These are phyloP conservation scores for Fusarium sp. DNA, from an alignment of 2,329 filamentous ascomycete genomes.

Conservation along the genomic window DNA sequence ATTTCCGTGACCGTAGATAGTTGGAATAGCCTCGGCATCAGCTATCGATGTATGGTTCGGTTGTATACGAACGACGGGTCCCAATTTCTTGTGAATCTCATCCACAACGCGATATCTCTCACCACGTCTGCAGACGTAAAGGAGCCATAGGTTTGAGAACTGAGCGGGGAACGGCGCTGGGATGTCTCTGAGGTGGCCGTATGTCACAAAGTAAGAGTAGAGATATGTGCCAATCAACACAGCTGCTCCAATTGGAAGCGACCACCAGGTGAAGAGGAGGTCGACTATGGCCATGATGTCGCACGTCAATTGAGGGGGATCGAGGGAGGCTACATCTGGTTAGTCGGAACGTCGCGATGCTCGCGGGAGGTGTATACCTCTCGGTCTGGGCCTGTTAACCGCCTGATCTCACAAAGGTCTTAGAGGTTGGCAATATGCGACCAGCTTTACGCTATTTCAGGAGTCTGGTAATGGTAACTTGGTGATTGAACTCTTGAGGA, in stretches of 20 bases:
- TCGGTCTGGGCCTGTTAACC: background rate
- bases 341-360: background rate
- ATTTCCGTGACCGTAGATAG: conserved; percentile 85
- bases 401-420: too few relatives aligned
- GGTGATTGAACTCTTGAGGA: background rate
- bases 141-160: conserved; percentile 86
- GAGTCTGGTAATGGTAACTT: background rate
- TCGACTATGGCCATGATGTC: conserved; percentile 51
- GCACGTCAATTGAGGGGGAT: background rate
- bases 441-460: background rate
- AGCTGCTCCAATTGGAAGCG: conserved; percentile 62
- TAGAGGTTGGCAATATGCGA: background rate
- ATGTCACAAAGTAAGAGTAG: conserved; percentile 72
- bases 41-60: conserved; percentile 88
- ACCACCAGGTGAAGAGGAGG: conserved; percentile 61
- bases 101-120: conserved; percentile 77
- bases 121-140: conserved; percentile 76
- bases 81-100: conserved; percentile 79
- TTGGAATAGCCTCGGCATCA: conserved; percentile 81
- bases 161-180: conserved; percentile 74
- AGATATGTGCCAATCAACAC: conserved; percentile 69
- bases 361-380: background rate
- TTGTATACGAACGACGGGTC: conserved; percentile 85
- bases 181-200: conserved; percentile 64
- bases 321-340: background rate